phyloP scores from a whole-genome alignment of 176 grass and related monocot species.

The Canna indica region DNA sequence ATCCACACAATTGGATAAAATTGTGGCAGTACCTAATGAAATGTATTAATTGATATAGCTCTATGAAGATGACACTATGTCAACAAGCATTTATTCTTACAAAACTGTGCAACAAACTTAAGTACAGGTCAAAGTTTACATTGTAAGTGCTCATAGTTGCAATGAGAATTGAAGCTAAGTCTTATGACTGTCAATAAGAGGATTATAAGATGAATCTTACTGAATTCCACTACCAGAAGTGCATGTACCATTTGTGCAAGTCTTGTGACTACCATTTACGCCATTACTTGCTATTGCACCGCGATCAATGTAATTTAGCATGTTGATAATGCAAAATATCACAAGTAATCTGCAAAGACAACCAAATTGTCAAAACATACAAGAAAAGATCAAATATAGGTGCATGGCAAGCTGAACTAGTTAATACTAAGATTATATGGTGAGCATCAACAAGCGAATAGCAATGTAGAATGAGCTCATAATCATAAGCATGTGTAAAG shows the following conservation, averaged over 20 bases:
- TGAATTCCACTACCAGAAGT: constrained; percentile 90
- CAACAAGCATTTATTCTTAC: too few species aligned
- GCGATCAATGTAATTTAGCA: constrained; percentile 95
- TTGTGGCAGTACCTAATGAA: too few species aligned
- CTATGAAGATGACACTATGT: too few species aligned
- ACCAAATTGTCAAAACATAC: neutral
- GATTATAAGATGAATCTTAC: constrained; percentile 37
- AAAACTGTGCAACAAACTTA: too few species aligned
- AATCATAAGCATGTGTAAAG: neutral
- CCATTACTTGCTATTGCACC: constrained; percentile 98
- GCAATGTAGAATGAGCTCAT: neutral
- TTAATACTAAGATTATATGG: neutral
- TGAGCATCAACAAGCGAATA: neutral
- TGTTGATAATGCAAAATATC: constrained; percentile 91
- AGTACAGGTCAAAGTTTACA: too few species aligned
- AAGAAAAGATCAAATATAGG: neutral
- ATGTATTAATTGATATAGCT: too few species aligned
- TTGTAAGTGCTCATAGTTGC: too few species aligned
- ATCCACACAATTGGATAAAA: neutral
- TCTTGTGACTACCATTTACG: constrained; percentile 74
- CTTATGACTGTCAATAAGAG: too few species aligned
- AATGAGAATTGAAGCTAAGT: too few species aligned
- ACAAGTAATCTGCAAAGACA: constrained; percentile 67
- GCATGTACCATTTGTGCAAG: constrained; percentile 58
- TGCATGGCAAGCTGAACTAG: neutral